A percentile compares a stretch with the other conserved stretches of the same genome.
These are phyloP conservation scores for Leishmania aethiopica DNA, from an alignment of 208 protist genomes.

Conservation along the genomic window DNA sequence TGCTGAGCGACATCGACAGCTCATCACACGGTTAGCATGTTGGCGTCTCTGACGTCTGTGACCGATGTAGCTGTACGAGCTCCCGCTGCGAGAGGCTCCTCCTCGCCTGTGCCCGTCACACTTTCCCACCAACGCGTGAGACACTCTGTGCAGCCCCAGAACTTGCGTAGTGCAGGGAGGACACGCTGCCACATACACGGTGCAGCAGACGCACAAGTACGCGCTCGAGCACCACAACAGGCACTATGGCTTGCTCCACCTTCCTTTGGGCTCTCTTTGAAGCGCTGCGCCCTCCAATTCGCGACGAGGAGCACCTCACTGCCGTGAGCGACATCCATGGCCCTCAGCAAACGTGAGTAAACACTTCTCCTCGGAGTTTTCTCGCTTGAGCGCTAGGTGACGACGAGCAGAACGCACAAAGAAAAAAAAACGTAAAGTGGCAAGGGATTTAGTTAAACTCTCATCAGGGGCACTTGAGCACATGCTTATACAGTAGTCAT, in stretches of 20 bases:
- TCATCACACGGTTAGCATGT: background rate
- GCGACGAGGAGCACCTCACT: background rate
- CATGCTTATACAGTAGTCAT: no score
- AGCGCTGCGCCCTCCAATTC: background rate
- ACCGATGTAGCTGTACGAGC: background rate
- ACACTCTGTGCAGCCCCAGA: background rate
- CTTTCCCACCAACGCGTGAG: background rate
- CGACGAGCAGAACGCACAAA: background rate
- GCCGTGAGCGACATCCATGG: background rate
- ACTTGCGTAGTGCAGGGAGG: background rate
- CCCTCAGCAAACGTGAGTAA: background rate
- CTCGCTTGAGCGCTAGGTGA: background rate
- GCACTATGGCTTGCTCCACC: background rate
- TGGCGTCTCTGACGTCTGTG: background rate
- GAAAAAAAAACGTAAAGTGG: no score
- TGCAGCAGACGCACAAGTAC: background rate
- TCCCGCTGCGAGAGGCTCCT: background rate
- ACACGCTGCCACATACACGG: background rate
- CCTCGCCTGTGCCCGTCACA: background rate
- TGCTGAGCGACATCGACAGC: background rate
- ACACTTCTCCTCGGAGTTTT: background rate
- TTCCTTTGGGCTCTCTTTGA: background rate
- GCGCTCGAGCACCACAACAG: background rate
- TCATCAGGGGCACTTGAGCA: no score
- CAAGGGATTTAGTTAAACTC: no score